Conservation (phyloP, 2,329 filamentous ascomycete species). For the Atkinsonella hypoxylon region DNA sequence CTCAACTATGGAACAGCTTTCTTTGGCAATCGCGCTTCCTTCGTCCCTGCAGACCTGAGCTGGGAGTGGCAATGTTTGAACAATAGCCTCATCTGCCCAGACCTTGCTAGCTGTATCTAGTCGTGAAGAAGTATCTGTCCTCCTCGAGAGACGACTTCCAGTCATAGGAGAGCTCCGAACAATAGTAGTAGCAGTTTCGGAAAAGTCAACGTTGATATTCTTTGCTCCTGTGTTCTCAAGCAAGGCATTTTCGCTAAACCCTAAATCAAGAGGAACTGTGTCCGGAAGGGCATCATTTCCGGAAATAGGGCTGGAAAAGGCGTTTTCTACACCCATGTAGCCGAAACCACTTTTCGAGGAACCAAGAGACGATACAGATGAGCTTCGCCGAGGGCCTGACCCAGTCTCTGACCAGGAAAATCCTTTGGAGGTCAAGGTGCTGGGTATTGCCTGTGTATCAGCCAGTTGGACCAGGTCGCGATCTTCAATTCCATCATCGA, state of each 20-base stretch:
- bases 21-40: not conserved
- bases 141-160: slow-evolving; percentile 3
- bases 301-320: slow-evolving; percentile 18
- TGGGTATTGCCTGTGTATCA: not conserved
- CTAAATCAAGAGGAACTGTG: slow-evolving; percentile 16
- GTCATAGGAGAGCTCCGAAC: slow-evolving; percentile 19
- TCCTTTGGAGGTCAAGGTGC: not conserved
- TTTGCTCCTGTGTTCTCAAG: not conserved
- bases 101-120: not conserved
- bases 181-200: slow-evolving; percentile 23
- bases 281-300: slow-evolving; percentile 17
- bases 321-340: slow-evolving; percentile 14
- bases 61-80: not conserved
- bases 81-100: not conserved
- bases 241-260: slow-evolving; percentile 1
- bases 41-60: not conserved
- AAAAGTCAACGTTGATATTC: slow-evolving; percentile 17
- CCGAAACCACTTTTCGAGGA: slow-evolving; percentile 11
- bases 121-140: slow-evolving; percentile 3
- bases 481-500: slow-evolving; percentile 15
- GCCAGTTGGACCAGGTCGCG: slow-evolving; percentile 12
- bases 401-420: slow-evolving; percentile 20
- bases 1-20: not conserved
- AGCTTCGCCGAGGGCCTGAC: slow-evolving; percentile 18
- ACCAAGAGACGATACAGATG: slow-evolving; percentile 13